Evolutionary conservation across 805 yeast species (phyloP), one percentile per base, ranked within the genome.

Genomic region (Yarrowia sp.): DNA sequence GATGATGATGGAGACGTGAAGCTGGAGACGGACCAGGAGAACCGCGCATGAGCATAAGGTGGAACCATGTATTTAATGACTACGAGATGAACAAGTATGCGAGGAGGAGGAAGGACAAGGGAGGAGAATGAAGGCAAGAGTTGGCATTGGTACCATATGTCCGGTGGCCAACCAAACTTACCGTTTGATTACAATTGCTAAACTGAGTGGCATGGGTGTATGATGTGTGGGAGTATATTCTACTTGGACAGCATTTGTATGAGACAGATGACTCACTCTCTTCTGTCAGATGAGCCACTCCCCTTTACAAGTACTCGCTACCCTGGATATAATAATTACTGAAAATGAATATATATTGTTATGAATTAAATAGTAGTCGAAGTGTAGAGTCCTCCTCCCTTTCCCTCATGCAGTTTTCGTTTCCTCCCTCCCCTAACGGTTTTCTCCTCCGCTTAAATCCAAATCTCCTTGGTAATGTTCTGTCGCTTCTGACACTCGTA

Each of bases 401-500:
- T 15, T 50, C 56, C 56, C 56, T 50, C 56, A 50, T 50, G 56
- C 56, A 50, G 15, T 20, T 13, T 17, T 50, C 36, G 24, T 17
- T 8, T 12, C 47, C 30, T 46, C 50, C 38, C 17, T 9, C 24
- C 19, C 30, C n/a, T 10, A 33, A 13, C 17, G 6, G 9, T 43
- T 30, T 43, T 24, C 15, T 9, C 34, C 34, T 9, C 50, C 34
- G 10, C 9, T 24, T 58, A 58, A 15, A 58, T 44, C 52, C 50
- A 58, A 33, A 43, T 42, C 42, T 58, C 65, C 65, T 44, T 58
- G 30, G 69, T 65, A 12, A 68, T 34, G 44, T 68, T 68, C 40
- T 47, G 50, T n/a, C 66, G 13, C 66, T 66, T 43, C 38, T 43
- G 56, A 55, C 76, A 74, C 19, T 53, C 55, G 56, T 69, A 67